Percentiles rank a stretch among this genome's conserved stretches.
phyloP scores from a whole-genome alignment of 2,329 filamentous ascomycete genomes.

The Fusarium albidum region DNA sequence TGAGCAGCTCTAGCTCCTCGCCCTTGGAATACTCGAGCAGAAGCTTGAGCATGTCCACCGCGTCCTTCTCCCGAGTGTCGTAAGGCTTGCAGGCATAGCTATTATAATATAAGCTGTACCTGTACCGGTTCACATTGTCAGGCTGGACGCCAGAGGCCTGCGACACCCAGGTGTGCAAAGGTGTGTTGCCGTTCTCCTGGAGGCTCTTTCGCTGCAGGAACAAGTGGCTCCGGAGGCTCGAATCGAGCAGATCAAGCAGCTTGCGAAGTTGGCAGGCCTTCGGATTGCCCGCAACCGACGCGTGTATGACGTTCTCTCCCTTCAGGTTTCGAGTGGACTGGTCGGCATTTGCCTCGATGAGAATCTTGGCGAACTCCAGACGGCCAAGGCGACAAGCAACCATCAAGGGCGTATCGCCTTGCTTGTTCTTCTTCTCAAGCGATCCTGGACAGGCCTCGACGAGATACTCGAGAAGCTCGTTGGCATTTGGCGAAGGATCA shows the following conservation, averaged over 20 bases:
- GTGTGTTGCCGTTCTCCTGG: constrained; percentile 63
- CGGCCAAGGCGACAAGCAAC: constrained; percentile 68
- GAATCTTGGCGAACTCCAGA: constrained; percentile 62
- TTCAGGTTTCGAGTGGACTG: constrained; percentile 68
- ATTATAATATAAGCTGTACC: constrained; percentile 16
- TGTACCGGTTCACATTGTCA: constrained; percentile 16
- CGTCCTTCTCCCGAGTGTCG: constrained; percentile 38
- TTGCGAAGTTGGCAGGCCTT: constrained; percentile 47
- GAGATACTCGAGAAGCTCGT: constrained; percentile 71
- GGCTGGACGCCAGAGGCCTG: constrained; percentile 34
- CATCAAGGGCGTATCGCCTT: constrained; percentile 72
- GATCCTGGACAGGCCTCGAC: constrained; percentile 67
- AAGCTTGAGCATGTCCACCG: constrained; percentile 54
- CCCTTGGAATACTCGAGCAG: constrained; percentile 66
- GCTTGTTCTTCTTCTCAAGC: constrained; percentile 67
- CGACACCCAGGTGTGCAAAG: constrained; percentile 68
- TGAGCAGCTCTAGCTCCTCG: constrained; percentile 64
- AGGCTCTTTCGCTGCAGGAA: constrained; percentile 65
- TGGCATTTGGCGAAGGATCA: constrained; percentile 48
- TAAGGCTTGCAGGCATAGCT: constrained; percentile 31
- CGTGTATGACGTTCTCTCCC: constrained; percentile 75
- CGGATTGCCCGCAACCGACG: constrained; percentile 50
- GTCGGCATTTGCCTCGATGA: constrained; percentile 75
- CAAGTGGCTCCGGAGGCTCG: constrained; percentile 63
- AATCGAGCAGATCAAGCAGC: constrained; percentile 67